Base-by-base conservation (phyloP, 768 basidiomycete species). In the Calocybe cyanea region DNA sequence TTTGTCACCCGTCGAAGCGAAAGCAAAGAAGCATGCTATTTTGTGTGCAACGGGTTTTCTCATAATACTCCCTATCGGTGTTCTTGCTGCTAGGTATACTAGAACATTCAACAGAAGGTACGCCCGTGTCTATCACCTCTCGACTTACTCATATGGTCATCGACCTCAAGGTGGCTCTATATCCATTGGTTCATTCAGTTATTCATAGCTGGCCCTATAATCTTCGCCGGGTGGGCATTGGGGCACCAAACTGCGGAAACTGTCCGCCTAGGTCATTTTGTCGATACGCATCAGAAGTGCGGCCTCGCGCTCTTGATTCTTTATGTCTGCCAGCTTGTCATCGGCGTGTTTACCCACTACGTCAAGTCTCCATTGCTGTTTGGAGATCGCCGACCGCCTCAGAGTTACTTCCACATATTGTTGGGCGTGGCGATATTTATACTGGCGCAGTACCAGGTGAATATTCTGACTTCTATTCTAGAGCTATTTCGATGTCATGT, bases 11-110 rank as follows among this genome's bases (percentile, higher is more conserved):
- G n/a, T 65, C 8, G 73, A 77, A 51, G 52, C 52, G 41, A 58
- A 61, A 28, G 67, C 65, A 11, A 67, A 59, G 45, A 71, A 59
- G 23, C 83, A 85, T 59, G 83, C 71, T 18, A 60, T 77, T 30
- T 62, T 83, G 8, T 74, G 71, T 51, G 58, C 73, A 0, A 61
- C 69, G 25, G 82, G 78, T 15, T 56, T 58, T 33, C 62, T 83
- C 38, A 62, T 82, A 40, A 53, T 84, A 14, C 69, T 85, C 7
- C 83, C 82, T 3, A 46, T 77, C 23, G 81, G 83, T n/a, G 71
- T 68, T 9, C 62, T 84, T 50, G 61, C 80, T 34, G 75, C 77
- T 20, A 71, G 81, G 48, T 81, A 74, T 51, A 57, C 69, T 11
- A 69, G 81, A 40, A 81, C 78, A 7, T 75, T 72, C 51, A 75